phyloP scores from a whole-genome alignment of 345 rosid genomes.

The Linum usitatissimum region DNA sequence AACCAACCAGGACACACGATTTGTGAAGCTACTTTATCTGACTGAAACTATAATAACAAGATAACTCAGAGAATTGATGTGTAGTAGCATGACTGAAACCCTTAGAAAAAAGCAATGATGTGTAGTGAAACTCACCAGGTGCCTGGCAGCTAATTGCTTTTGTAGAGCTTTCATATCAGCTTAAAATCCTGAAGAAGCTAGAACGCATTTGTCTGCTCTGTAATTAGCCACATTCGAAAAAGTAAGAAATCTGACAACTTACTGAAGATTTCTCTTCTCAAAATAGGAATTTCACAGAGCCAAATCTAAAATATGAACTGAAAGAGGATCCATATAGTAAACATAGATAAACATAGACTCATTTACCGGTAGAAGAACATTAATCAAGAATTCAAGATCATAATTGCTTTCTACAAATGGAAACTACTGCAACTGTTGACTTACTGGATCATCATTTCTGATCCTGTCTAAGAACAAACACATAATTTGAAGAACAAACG shows the following conservation, averaged over 20 bases:
- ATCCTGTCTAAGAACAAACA: background rate
- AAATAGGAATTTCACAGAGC: background rate
- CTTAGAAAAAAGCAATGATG: background rate
- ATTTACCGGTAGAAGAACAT: background rate
- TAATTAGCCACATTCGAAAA: background rate
- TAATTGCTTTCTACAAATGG: background rate
- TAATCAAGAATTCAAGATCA: background rate
- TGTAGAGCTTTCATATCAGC: slow-evolving; percentile 94
- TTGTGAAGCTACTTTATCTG: no score
- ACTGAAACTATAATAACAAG: no score
- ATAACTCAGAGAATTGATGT: no score
- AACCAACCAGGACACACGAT: no score
- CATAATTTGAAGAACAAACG: background rate
- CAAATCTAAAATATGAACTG: background rate
- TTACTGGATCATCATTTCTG: background rate
- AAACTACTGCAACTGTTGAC: background rate
- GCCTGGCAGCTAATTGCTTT: slow-evolving; percentile 69
- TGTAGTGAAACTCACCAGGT: slow-evolving; percentile 48
- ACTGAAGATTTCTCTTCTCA: background rate
- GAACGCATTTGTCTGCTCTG: slow-evolving; percentile 75
- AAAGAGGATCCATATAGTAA: no score
- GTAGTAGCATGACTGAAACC: background rate
- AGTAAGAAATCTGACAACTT: background rate
- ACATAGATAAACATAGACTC: background rate
- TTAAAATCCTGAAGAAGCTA: slow-evolving; percentile 96